Evolutionary conservation across 1,284 basidiomycete species (phyloP), one percentile per base, ranked within the genome.

Genomic region (Apiotrichum laibachii): DNA sequence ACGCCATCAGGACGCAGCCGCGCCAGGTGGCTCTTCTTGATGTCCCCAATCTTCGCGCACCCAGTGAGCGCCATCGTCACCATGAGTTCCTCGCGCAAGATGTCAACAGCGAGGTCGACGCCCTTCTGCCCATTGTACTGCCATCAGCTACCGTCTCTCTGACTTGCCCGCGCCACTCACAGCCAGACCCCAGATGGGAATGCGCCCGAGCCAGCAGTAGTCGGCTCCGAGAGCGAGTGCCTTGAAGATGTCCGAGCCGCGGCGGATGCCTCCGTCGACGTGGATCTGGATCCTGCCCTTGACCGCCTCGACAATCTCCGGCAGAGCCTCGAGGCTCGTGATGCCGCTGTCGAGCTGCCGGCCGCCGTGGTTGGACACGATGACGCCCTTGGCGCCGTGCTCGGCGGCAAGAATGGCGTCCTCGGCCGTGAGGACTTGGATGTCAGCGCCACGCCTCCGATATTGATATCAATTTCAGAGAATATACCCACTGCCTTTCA

Each of bases 171-270:
- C 1, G 9, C n/a, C 22, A n/a, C 45, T 53, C 57, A 33, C 31
- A 58, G 63, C 66, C 46, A 70, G 55, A 8, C 68, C 68, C 65
- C 65, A 70, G 16, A 70, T 57, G 26, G 55, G 55, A 13, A 61
- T 50, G 16, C 65, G 56, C 1, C 68, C 69, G 37, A 68, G 62
- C 69, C 47, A 74, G 60, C 49, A 66, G 55, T 47, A 66, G 59
- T 68, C 64, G 1, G 71, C 73, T 1, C 73, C 72, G 11, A 75
- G 58, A 7, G 70, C 71, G 10, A 75, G 57, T 0, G 73, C 73
- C 45, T 72, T 74, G 62, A 74, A 66, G 45, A 70, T 60, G 48
- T 73, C 72, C 4, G 61, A 64, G 15, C 73, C 72, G 3, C 67
- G 60, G 1, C 73, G 61, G 42, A 75, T 66, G 1, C 71, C 71